A percentile compares a stretch with the other conserved stretches of the same genome.
Evolutionary conservation across 1,284 basidiomycete species (phyloP).

Genomic region (Apiotrichum akiyoshidainum): DNA sequence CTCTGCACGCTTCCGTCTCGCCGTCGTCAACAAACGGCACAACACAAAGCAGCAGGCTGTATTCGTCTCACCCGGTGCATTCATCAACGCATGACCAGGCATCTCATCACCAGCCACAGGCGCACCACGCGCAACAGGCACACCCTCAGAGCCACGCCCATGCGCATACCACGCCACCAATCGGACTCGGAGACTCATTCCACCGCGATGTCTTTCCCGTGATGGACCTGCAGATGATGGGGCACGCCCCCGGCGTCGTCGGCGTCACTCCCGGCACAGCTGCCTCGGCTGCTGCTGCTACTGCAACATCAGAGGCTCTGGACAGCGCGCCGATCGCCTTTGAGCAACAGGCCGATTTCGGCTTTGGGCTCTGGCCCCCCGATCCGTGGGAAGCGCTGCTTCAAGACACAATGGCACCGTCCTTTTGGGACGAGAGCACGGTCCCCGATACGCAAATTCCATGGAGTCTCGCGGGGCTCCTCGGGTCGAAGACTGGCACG

Average conservation of each 20-base stretch:
- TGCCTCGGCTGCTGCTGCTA: background rate
- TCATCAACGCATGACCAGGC: no score
- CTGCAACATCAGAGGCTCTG: background rate
- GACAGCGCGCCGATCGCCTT: conserved; percentile 1
- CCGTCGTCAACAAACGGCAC: background rate
- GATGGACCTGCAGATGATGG: background rate
- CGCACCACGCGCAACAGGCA: background rate
- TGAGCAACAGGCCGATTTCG: conserved; percentile 14
- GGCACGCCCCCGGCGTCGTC: background rate
- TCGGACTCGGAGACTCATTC: conserved; percentile 4
- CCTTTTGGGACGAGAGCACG: conserved; percentile 13
- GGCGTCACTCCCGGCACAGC: background rate
- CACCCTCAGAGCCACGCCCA: background rate
- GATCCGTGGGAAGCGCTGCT: conserved; percentile 26
- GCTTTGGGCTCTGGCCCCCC: conserved; percentile 18
- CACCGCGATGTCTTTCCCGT: conserved; percentile 7
- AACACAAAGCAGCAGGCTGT: background rate
- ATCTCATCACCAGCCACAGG: background rate
- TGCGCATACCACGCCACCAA: background rate
- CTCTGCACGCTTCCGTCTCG: background rate
- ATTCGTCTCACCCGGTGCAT: background rate
- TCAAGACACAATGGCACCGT: conserved; percentile 17
- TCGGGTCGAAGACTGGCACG: conserved; percentile 11
- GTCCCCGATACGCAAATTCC: conserved; percentile 12
- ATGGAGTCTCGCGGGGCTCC: conserved; percentile 18